A percentile compares a stretch with the other conserved stretches of the same genome.
Conservation (phyloP, 495 filamentous ascomycete genomes). For the Xylaria nigripes region DNA sequence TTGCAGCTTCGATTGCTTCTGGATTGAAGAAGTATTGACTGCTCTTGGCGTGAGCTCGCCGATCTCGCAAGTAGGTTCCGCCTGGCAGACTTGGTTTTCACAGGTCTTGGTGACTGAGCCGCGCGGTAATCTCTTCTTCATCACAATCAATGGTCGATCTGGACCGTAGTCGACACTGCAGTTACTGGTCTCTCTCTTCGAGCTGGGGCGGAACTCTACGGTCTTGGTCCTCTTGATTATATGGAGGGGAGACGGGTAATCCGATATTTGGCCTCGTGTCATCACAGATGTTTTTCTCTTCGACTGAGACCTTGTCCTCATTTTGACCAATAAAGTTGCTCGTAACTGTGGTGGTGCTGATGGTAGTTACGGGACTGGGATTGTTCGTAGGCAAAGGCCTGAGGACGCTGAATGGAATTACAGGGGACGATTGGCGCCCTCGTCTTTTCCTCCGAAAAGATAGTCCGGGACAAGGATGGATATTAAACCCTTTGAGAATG, state of each 20-base stretch:
- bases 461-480: constrained; percentile 7
- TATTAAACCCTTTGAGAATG: constrained; percentile 23
- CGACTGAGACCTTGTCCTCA: constrained; percentile 6
- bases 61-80: background rate
- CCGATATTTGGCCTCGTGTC: background rate
- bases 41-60: background rate
- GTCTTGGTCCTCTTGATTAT: constrained; percentile 26
- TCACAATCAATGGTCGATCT: constrained; percentile 18
- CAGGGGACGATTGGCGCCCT: constrained; percentile 14
- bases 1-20: background rate
- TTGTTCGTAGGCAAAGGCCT: too few relatives aligned
- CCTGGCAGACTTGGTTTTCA: background rate
- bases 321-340: constrained; percentile 29
- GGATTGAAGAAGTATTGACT: background rate
- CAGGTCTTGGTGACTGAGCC: background rate
- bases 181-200: constrained; percentile 17
- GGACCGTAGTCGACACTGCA: constrained; percentile 17
- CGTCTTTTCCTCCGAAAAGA: constrained; percentile 18
- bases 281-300: background rate
- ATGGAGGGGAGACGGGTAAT: constrained; percentile 21
- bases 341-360: constrained; percentile 14
- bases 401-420: background rate
- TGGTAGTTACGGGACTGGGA: too few relatives aligned
- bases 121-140: constrained; percentile 16
- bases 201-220: constrained; percentile 18